Base-by-base conservation (phyloP, 331 rosid genomes). In the Stylosanthes scabra region DNA sequence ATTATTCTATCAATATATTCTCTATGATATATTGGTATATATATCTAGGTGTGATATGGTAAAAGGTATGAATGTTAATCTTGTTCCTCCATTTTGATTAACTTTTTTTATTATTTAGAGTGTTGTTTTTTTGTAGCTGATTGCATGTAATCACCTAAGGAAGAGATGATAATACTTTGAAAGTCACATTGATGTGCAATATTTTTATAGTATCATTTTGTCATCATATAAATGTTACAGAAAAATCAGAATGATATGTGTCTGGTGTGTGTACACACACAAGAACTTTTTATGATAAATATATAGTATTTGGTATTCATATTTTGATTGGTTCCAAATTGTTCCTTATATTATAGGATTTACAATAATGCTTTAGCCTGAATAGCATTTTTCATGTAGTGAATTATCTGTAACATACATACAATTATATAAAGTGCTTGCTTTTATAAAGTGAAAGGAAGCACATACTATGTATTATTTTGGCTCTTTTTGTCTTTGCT, bases 401-500 rank as follows among this genome's bases (percentile, higher is more conserved):
- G 51, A 72, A 54, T 81, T 66, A 63, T 44, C 74, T 72, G 40
- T 40, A 54, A n/a, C 39, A 34, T 34, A 34, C 39, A 34, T 34
- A 4, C 39, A 34, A 34, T 34, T 28, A 27, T 3, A 39, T 46
- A 15, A 25, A 68, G 31, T 44, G 10, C 16, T 72, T 52, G 7
- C 65, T 77, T 66, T 82, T 47, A 51, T 64, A 70, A 76, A 74
- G 76, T 12, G 2, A n/a, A 9, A 54, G 37, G 63, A 68, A 69
- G 34, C 52, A 31, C 52, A 61, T 56, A 44, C 28, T 44, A 15
- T 49, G 11, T n/a, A 44, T 11, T 28, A 65, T 12, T 71, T 31
- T 15, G 52, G 42, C 64, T 28, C 42, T 66, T 28, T 31, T 72
- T 66, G 54, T 59, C 75, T 79, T 79, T 66, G 25, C 71, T 72